A percentile compares a stretch with the other conserved stretches of the same genome.
Conservation (phyloP, 2,329 filamentous ascomycete genomes). For the Fusarium odoratissimum region DNA sequence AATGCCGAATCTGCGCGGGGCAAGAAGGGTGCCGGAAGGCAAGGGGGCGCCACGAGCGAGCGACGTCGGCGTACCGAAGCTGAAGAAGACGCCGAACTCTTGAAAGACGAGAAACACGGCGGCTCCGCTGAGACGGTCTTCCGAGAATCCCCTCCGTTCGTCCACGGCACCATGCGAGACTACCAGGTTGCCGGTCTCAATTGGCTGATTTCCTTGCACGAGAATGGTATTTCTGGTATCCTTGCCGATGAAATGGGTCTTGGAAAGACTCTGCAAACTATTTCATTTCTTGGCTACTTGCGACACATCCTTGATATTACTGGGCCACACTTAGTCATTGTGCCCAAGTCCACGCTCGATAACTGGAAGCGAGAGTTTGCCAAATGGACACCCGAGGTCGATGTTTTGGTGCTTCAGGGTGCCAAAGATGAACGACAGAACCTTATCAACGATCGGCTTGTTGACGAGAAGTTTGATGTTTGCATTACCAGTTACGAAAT, state of each 20-base stretch:
- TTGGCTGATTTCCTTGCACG: constrained; percentile 96
- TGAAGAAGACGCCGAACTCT: constrained; percentile 92
- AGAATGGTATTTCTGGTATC: constrained; percentile 98
- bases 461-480: constrained; percentile 96
- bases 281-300: constrained; percentile 94
- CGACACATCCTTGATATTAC: constrained; percentile 90
- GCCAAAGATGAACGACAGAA: constrained; percentile 91
- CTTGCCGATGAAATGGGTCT: constrained; percentile 98
- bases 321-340: constrained; percentile 89
- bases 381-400: constrained; percentile 94
- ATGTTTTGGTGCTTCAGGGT: constrained; percentile 92
- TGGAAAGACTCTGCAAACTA: constrained; percentile 97
- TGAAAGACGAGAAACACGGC: constrained; percentile 89
- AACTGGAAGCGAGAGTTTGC: constrained; percentile 98
- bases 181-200: constrained; percentile 97
- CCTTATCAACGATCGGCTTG: constrained; percentile 90
- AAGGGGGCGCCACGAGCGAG: constrained; percentile 84
- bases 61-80: constrained; percentile 91
- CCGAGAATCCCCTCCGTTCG: constrained; percentile 90
- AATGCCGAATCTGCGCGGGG: constrained; percentile 78
- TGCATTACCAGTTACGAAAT: constrained; percentile 99
- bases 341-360: constrained; percentile 97
- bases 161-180: constrained; percentile 91
- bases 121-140: constrained; percentile 90
- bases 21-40: constrained; percentile 80